Conservation (phyloP, 371 early-diverging fungal species). For the Catenaria anguillulae region DNA sequence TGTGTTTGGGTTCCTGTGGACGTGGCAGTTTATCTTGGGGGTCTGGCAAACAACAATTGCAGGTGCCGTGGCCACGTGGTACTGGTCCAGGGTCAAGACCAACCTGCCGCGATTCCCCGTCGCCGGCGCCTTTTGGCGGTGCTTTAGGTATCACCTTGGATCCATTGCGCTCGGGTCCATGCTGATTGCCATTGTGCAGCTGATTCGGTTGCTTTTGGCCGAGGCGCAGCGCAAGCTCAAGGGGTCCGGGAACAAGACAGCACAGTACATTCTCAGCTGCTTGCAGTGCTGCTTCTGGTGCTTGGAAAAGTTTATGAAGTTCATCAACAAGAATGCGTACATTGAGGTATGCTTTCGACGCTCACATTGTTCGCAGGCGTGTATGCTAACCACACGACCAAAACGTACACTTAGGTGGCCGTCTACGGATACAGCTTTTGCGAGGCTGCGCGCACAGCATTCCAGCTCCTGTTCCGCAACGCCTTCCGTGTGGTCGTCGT, state of each 20-base stretch:
- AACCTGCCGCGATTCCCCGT: constrained; percentile 2
- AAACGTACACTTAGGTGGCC: constrained; percentile 38
- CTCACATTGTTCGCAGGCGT: background rate
- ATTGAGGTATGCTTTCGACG: no score
- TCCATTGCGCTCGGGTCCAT: constrained; percentile 32
- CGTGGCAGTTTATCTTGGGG: constrained; percentile 10
- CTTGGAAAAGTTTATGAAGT: constrained; percentile 26
- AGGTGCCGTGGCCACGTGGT: constrained; percentile 32
- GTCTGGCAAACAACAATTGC: constrained; percentile 26
- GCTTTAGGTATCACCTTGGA: constrained; percentile 33
- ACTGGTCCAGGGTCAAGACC: constrained; percentile 32
- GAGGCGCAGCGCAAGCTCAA: constrained; percentile 14
- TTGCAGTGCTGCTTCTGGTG: constrained; percentile 26
- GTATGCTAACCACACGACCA: constrained; percentile 18
- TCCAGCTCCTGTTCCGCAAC: constrained; percentile 12
- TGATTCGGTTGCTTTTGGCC: constrained; percentile 20
- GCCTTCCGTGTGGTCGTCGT: constrained; percentile 12
- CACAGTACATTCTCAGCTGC: constrained; percentile 23
- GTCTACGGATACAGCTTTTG: constrained; percentile 33
- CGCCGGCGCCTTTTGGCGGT: constrained; percentile 6
- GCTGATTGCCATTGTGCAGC: constrained; percentile 29
- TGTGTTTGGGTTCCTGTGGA: constrained; percentile 14
- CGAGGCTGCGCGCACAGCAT: constrained; percentile 21
- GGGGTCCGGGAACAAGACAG: constrained; percentile 12
- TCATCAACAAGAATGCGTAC: constrained; percentile 39